Base-by-base conservation (phyloP, 306 rosid genomes). In the Vicia villosa region DNA sequence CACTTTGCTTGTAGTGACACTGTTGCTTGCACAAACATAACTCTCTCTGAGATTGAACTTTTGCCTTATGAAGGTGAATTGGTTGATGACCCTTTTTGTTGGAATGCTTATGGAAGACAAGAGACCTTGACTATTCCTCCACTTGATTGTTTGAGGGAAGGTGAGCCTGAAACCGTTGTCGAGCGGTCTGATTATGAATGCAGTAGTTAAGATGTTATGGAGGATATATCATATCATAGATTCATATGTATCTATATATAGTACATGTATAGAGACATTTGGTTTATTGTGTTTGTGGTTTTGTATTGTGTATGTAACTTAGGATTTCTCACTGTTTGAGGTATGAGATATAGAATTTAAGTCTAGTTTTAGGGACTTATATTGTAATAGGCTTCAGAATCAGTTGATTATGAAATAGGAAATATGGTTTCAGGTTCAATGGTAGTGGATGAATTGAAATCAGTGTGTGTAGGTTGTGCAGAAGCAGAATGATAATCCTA, bases 1-100 rank as follows among this genome's bases (percentile, higher is more conserved):
- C 98, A 94, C 80, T 94, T 94, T 61, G 97, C 98, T 0, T 94
- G 99, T 70, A 95, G 99, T 32, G 99, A 95, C 79, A 51, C 83
- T 0, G 79, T 94, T 20, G 85, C 99, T 10, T 95, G 99, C 87
- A 89, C 97, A 15, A 91, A 95, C 79, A 86, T 91, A 24, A 86
- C 88, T 4, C 86, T 95, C 37, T 86, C 96, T 7, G 99, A 95
- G 41, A 84, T 95, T 21, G 99, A 95, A 82, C 87, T 91, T 40
- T 63, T 80, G 14, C 99, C 99, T 1, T 70, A 83, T 5, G 97
- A 95, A 72, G 97, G 99, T 1, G 70, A 80, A 40, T 67, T 95
- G 3, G 16, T 91, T n/a, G 97, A 95, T 19, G 87, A 95, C 38
- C 97, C 97, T 4, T 91, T 89, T 69, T 91, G 99, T 63, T 95